These are phyloP conservation scores for Pythium brassicae DNA, from an alignment of 352 stramenopile species.

Conservation along the genomic window DNA sequence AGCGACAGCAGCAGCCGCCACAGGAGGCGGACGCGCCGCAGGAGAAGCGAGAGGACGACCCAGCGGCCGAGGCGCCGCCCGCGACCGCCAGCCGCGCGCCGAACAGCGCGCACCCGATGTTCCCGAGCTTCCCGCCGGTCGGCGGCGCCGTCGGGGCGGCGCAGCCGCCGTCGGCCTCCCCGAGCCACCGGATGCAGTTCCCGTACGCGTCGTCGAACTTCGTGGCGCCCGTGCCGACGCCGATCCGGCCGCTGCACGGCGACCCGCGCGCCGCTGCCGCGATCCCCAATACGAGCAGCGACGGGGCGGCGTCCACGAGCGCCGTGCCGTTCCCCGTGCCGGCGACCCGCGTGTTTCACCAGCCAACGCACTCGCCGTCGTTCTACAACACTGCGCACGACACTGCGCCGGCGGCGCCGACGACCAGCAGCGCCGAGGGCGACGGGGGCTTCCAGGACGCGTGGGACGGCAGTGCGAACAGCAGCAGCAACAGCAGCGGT, in stretches of 20 bases:
- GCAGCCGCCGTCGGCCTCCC: background rate
- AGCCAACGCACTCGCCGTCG: constrained; percentile 48
- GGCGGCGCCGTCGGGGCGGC: background rate
- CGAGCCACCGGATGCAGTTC: constrained; percentile 34
- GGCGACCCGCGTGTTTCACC: constrained; percentile 54
- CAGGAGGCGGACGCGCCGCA: too few relatives aligned
- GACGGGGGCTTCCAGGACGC: constrained; percentile 31
- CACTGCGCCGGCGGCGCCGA: constrained; percentile 17
- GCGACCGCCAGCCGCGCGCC: background rate
- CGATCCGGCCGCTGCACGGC: constrained; percentile 64
- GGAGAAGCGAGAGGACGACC: background rate
- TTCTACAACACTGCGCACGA: constrained; percentile 57
- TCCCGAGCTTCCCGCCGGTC: constrained; percentile 11
- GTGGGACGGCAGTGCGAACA: background rate
- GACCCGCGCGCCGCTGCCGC: constrained; percentile 38
- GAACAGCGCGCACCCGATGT: constrained; percentile 12
- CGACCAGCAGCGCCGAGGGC: background rate
- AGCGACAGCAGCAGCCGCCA: too few relatives aligned
- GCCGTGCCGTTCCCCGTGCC: constrained; percentile 22
- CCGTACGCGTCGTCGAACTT: constrained; percentile 61
- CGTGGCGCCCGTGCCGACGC: constrained; percentile 58
- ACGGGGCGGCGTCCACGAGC: background rate
- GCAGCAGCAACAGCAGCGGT: background rate
- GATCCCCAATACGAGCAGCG: background rate
- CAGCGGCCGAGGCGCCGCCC: background rate